These are phyloP conservation scores for Terfezia claveryi DNA, from an alignment of 495 filamentous ascomycete genomes.

Conservation along the genomic window DNA sequence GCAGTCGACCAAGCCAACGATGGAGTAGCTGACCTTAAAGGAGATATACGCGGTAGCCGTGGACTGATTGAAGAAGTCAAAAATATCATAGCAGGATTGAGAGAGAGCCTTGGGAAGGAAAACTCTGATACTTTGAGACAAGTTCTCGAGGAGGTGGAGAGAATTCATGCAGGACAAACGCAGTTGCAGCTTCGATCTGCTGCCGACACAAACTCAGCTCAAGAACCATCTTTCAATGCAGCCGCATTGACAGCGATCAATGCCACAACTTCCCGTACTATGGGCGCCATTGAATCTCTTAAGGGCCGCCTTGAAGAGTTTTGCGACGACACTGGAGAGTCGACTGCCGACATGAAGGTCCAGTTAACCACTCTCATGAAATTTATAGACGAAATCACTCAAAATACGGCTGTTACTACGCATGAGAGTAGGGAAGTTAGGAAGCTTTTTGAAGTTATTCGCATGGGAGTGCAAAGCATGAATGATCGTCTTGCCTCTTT, in stretches of 20 bases:
- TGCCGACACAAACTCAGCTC: neutral
- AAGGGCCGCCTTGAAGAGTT: conserved; percentile 18
- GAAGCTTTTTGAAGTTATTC: conserved; percentile 19
- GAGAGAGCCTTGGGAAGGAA: neutral
- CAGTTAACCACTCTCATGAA: neutral
- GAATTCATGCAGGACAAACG: neutral
- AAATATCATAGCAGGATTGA: neutral
- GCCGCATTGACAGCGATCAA: conserved; percentile 18
- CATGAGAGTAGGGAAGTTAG: conserved; percentile 15
- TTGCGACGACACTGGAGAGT: conserved; percentile 9
- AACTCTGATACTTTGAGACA: neutral
- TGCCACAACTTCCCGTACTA: conserved; percentile 18
- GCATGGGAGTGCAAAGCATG: conserved; percentile 14
- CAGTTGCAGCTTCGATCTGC: neutral
- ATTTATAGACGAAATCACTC: conserved; percentile 16
- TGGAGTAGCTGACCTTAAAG: neutral
- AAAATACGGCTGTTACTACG: conserved; percentile 13
- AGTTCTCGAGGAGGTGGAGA: neutral
- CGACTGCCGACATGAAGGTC: neutral
- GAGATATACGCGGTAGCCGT: neutral
- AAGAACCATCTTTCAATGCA: neutral
- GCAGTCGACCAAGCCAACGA: neutral
- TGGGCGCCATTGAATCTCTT: conserved; percentile 18
- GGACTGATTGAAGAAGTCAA: neutral
- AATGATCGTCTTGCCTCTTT: conserved; percentile 17